A percentile compares a stretch with the other conserved stretches of the same genome.
Conservation (phyloP, 2,329 filamentous ascomycete species). For the Leptographium wingfieldii region DNA sequence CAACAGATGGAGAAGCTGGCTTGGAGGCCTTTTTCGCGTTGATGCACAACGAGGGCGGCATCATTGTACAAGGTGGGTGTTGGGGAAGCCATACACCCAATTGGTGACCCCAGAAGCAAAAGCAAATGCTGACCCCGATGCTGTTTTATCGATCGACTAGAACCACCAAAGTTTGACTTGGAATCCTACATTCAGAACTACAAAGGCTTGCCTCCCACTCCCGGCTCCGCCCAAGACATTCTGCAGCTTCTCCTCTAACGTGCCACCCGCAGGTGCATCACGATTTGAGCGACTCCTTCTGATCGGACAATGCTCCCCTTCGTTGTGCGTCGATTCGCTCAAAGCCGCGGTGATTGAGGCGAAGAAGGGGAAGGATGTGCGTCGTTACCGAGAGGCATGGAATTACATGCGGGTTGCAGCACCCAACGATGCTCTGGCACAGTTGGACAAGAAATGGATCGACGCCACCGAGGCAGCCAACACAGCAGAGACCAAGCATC, state of each 20-base stretch:
- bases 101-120: background rate
- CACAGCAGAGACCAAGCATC: slow-evolving; percentile 55
- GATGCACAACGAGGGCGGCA: slow-evolving; percentile 31
- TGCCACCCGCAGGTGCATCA: slow-evolving; percentile 51
- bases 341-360: slow-evolving; percentile 65
- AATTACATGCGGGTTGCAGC: slow-evolving; percentile 49
- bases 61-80: slow-evolving; percentile 34
- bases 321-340: slow-evolving; percentile 67
- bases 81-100: background rate
- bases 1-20: background rate
- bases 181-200: slow-evolving; percentile 89
- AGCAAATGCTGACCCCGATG: background rate
- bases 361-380: slow-evolving; percentile 61
- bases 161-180: slow-evolving; percentile 77
- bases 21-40: slow-evolving; percentile 28
- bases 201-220: slow-evolving; percentile 41
- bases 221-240: background rate
- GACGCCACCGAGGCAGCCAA: slow-evolving; percentile 53
- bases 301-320: slow-evolving; percentile 67
- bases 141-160: slow-evolving; percentile 28
- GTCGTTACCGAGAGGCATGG: slow-evolving; percentile 56
- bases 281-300: slow-evolving; percentile 68
- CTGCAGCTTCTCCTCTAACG: background rate
- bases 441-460: slow-evolving; percentile 63
- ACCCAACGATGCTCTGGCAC: slow-evolving; percentile 55